phyloP scores from a whole-genome alignment of 2,329 filamentous ascomycete genomes.

The Talaromyces amestolkiae region DNA sequence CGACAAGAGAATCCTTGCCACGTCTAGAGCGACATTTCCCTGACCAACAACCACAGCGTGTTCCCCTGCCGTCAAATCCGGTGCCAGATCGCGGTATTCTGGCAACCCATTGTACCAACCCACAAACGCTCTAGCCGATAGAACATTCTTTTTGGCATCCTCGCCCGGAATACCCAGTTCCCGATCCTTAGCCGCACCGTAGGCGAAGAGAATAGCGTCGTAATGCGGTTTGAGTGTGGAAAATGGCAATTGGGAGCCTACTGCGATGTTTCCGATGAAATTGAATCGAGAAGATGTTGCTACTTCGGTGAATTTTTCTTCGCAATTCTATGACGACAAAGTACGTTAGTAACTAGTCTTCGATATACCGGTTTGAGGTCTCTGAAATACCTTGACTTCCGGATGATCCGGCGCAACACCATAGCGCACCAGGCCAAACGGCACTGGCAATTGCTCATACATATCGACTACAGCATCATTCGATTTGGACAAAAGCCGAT shows the following conservation, averaged over 20 bases:
- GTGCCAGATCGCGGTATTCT: conserved; percentile 69
- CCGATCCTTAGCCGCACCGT: conserved; percentile 83
- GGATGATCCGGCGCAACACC: conserved; percentile 98
- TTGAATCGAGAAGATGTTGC: conserved; percentile 78
- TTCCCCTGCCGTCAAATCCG: conserved; percentile 71
- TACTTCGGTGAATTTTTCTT: conserved; percentile 89
- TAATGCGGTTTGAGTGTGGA: conserved; percentile 73
- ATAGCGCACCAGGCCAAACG: conserved; percentile 87
- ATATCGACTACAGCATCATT: conserved; percentile 77
- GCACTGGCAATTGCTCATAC: conserved; percentile 92
- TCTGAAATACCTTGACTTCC: conserved; percentile 75
- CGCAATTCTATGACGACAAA: conserved; percentile 67
- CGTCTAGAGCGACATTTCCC: conserved; percentile 92
- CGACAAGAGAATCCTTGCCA: conserved; percentile 81
- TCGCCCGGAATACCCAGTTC: conserved; percentile 79
- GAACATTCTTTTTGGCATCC: conserved; percentile 62
- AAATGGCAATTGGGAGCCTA: conserved; percentile 70
- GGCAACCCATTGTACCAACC: conserved; percentile 98
- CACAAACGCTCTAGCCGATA: conserved; percentile 89
- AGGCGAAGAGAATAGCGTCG: conserved; percentile 87
- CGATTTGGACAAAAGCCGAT: conserved; percentile 75
- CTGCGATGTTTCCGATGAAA: conserved; percentile 83
- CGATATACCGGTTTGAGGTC: neutral
- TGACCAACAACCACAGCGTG: conserved; percentile 88
- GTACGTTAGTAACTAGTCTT: neutral